phyloP scores from a whole-genome alignment of 2,329 filamentous ascomycete genomes.

The Scedosporium boydii region DNA sequence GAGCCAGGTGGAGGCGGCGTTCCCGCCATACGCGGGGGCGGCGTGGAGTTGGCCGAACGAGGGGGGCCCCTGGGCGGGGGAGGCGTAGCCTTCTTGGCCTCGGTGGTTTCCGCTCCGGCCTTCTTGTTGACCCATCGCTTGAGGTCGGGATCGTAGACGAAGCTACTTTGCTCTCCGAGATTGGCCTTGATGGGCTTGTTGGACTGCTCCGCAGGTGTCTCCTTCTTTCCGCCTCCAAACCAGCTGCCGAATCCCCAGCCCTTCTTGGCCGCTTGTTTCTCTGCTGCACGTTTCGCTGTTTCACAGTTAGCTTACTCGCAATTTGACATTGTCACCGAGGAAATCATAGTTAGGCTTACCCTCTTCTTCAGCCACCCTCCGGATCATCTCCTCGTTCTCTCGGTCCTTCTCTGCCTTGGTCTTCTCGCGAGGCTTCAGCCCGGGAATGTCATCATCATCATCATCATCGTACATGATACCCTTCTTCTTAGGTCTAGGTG shows the following conservation, averaged over 20 bases:
- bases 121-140: constrained; percentile 99
- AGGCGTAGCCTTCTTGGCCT: constrained; percentile 57
- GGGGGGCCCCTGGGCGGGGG: constrained; percentile 60
- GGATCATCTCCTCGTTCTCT: constrained; percentile 78
- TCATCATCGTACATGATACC: constrained; percentile 69
- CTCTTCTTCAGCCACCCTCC: constrained; percentile 70
- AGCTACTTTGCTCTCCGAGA: constrained; percentile 83
- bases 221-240: constrained; percentile 67
- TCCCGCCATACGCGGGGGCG: constrained; percentile 29
- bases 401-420: constrained; percentile 60
- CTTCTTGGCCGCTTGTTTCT: constrained; percentile 41
- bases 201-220: constrained; percentile 26
- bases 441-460: constrained; percentile 62
- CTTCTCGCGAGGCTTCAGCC: constrained; percentile 42
- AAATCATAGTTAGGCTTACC: constrained; percentile 32
- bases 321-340: background rate
- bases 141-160: constrained; percentile 90
- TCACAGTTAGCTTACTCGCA: constrained; percentile 10
- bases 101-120: constrained; percentile 53
- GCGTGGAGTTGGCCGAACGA: constrained; percentile 43
- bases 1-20: constrained; percentile 22
- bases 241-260: constrained; percentile 79
- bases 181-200: constrained; percentile 80
- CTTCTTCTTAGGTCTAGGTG: constrained; percentile 60
- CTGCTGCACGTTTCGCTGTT: constrained; percentile 51